phyloP scores from a whole-genome alignment of 805 yeast species.

The Cyberlindnera saturnus region DNA sequence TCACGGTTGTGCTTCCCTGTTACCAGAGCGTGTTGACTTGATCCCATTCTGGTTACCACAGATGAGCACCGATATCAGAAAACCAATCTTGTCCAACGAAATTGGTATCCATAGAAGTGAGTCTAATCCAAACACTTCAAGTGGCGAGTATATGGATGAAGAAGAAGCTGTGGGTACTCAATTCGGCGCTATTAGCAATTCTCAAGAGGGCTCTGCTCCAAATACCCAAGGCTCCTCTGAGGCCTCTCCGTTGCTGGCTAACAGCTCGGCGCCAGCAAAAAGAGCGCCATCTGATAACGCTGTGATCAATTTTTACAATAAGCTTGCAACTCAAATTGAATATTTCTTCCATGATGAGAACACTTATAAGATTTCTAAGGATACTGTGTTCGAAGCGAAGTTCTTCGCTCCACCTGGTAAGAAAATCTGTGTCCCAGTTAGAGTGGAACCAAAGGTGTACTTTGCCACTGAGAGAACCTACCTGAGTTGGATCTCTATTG shows the following conservation, averaged over 20 bases:
- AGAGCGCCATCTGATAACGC: constrained; percentile 5
- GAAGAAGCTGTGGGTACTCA: constrained; percentile 54
- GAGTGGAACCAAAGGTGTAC: constrained; percentile 98
- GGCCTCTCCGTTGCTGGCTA: constrained; percentile 26
- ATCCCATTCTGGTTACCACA: constrained; percentile 98
- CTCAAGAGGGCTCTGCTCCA: constrained; percentile 5
- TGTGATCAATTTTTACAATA: constrained; percentile 18
- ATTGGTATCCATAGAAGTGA: constrained; percentile 25
- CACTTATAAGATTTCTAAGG: constrained; percentile 51
- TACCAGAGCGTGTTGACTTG: constrained; percentile 75
- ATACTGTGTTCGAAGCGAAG: constrained; percentile 53
- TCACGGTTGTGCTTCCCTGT: constrained; percentile 90
- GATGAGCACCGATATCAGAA: constrained; percentile 91
- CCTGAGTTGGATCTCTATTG: constrained; percentile 88
- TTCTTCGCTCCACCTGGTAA: constrained; percentile 83
- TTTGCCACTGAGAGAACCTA: constrained; percentile 97
- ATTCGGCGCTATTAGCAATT: constrained; percentile 33
- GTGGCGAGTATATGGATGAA: constrained; percentile 60
- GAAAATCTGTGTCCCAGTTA: constrained; percentile 83
- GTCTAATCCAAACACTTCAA: constrained; percentile 27
- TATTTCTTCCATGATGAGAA: constrained; percentile 47
- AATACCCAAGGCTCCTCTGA: constrained; percentile 18
- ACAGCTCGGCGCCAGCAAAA: constrained; percentile 7
- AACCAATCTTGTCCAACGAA: constrained; percentile 49
- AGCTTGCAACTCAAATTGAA: constrained; percentile 25